Conservation (phyloP, 2,329 filamentous ascomycete species). For the Curvularia verruculosa region DNA sequence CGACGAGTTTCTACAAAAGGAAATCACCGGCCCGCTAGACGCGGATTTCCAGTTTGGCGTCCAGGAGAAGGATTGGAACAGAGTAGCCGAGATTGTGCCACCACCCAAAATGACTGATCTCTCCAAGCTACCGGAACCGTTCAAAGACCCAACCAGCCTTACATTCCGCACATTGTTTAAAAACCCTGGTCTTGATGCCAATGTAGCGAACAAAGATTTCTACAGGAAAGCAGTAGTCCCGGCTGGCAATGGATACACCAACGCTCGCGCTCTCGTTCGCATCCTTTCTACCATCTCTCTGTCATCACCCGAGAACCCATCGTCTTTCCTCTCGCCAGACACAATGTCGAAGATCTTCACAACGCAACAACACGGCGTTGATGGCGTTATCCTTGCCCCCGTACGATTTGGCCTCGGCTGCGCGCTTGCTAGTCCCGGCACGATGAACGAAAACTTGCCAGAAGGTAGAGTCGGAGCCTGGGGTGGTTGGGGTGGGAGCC, state of each 20-base stretch:
- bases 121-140: neutral
- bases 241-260: constrained; percentile 21
- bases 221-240: constrained; percentile 9
- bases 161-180: constrained; percentile 10
- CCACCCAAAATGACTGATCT: constrained; percentile 7
- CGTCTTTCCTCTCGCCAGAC: constrained; percentile 10
- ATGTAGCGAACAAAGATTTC: constrained; percentile 1
- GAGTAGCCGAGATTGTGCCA: constrained; percentile 21
- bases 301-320: neutral
- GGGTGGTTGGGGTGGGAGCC: constrained; percentile 28
- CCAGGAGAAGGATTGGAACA: constrained; percentile 8
- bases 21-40: constrained; percentile 67
- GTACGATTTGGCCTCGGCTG: constrained; percentile 21
- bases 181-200: constrained; percentile 17
- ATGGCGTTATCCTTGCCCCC: constrained; percentile 11
- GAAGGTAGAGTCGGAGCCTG: constrained; percentile 21
- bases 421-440: constrained; percentile 6
- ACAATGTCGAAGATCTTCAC: constrained; percentile 24
- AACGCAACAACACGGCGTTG: constrained; percentile 11
- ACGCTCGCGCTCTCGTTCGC: constrained; percentile 19
- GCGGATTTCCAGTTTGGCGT: constrained; percentile 27
- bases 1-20: constrained; percentile 54
- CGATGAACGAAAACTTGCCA: constrained; percentile 14
- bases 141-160: neutral
- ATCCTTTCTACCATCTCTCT: constrained; percentile 18